Base-by-base conservation (phyloP, 306 rosid genomes). In the Inga oerstediana region DNA sequence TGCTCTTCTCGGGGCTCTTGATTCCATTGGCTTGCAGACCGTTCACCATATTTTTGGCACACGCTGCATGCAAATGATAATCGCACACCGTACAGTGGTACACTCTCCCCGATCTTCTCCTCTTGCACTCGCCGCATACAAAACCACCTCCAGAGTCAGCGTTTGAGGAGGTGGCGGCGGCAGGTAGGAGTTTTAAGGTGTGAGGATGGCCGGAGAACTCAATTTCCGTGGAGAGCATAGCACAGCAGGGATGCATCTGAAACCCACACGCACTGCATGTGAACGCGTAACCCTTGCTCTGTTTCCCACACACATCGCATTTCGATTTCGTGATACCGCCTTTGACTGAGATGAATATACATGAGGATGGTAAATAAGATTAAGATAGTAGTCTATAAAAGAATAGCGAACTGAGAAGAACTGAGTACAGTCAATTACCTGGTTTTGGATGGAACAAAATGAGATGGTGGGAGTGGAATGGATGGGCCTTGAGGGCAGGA, bases 211-310 rank as follows among this genome's bases (percentile, higher is more conserved):
- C 0, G 1, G 75, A 27, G 72, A 82, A 70, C 15, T 82, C 80
- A 19, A 92, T 85, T 78, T 93, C 93, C 0, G 85, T 80, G 73
- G 88, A 81, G 62, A 96, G 87, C 94, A 81, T 89, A 11, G 98
- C 94, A 46, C 99, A 96, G 61, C 97, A 92, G 1, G 99, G 99
- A 64, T 93, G 99, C 93, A 93, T 91, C 78, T 90, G 97, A 85
- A 90, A 93, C 46, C 83, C 85, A 61, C 99, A 93, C 3, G 91
- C 92, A 3, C 84, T 70, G 89, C 99, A 96, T 45, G 89, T 44
- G 87, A 87, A 96, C 0, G 89, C 87, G 44, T 62, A 96, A 0
- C 98, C 99, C 88, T 96, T 93, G 75, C 78, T 83, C 2, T 90
- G 80, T 75, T 89, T 92, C 13, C 86, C 84, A 69, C 99, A 96